These are phyloP conservation scores for Didymella lethalis DNA, from an alignment of 2,329 filamentous ascomycete genomes.

Conservation along the genomic window DNA sequence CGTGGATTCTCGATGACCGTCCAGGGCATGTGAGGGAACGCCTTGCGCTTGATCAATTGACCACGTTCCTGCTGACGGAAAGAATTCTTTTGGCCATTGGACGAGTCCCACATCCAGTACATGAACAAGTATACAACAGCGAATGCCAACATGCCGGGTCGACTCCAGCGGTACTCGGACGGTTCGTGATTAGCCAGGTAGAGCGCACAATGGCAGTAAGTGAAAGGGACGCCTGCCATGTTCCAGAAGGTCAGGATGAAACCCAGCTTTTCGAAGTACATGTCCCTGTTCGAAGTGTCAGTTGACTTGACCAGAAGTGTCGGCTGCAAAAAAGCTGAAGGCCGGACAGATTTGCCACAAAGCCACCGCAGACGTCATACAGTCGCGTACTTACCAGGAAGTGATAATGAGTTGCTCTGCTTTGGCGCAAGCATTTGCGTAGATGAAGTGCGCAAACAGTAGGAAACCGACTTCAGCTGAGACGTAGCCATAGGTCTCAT, in stretches of 20 bases:
- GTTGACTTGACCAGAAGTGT: background rate
- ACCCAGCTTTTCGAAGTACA: constrained; percentile 95
- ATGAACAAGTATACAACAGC: constrained; percentile 76
- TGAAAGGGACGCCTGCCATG: constrained; percentile 86
- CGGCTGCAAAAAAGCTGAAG: no score
- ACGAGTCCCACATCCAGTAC: constrained; percentile 91
- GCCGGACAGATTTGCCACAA: no score
- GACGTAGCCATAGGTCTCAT: constrained; percentile 83
- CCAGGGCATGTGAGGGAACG: constrained; percentile 89
- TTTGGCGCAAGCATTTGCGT: constrained; percentile 90
- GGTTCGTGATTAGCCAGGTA: constrained; percentile 86
- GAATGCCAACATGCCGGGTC: constrained; percentile 67
- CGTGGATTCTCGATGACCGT: constrained; percentile 80
- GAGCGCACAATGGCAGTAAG: constrained; percentile 90
- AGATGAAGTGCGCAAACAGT: constrained; percentile 86
- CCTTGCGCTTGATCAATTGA: constrained; percentile 69
- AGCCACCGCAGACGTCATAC: background rate
- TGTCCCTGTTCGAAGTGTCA: constrained; percentile 66
- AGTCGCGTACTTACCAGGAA: constrained; percentile 68
- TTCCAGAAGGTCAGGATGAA: constrained; percentile 99
- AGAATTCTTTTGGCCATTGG: constrained; percentile 90
- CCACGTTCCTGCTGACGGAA: constrained; percentile 83
- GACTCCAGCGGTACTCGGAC: constrained; percentile 77
- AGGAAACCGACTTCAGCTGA: constrained; percentile 82
- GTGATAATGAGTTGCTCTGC: constrained; percentile 88